phyloP scores from a whole-genome alignment of 2,329 filamentous ascomycete genomes.

The Trichophyton schoenleinii region DNA sequence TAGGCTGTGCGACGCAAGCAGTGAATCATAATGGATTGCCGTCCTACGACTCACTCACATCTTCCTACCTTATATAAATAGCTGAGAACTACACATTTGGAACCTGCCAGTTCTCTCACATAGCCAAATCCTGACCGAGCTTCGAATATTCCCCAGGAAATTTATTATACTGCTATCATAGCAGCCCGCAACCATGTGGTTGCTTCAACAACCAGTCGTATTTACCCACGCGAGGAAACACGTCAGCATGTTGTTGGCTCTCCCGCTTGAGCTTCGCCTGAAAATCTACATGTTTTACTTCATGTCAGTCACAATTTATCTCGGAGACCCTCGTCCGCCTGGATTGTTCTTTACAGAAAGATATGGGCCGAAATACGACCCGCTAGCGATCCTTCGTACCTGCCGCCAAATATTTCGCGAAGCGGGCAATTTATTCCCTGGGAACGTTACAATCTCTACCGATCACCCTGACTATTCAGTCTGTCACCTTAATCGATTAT shows the following conservation, averaged over 20 bases:
- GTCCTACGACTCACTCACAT: no score
- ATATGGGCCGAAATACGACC: background rate
- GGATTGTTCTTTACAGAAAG: background rate
- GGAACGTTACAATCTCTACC: background rate
- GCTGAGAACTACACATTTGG: background rate
- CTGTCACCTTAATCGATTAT: background rate
- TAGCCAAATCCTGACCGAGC: no score
- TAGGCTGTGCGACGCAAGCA: background rate
- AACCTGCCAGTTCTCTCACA: no score
- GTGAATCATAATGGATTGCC: background rate
- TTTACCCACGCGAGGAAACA: background rate
- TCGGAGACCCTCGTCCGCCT: background rate
- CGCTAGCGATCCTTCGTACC: background rate
- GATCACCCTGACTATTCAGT: background rate
- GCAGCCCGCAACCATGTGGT: background rate
- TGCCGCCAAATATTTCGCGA: background rate
- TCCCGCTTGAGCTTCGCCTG: background rate
- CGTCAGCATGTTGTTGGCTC: background rate
- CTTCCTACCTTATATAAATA: background rate
- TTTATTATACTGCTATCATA: background rate
- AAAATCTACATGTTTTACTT: background rate
- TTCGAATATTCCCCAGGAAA: background rate
- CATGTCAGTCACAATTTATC: background rate
- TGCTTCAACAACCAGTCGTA: background rate
- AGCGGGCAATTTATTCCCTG: background rate